phyloP scores from a whole-genome alignment of 2,329 filamentous ascomycete species.

The Fusarium transvaalense region DNA sequence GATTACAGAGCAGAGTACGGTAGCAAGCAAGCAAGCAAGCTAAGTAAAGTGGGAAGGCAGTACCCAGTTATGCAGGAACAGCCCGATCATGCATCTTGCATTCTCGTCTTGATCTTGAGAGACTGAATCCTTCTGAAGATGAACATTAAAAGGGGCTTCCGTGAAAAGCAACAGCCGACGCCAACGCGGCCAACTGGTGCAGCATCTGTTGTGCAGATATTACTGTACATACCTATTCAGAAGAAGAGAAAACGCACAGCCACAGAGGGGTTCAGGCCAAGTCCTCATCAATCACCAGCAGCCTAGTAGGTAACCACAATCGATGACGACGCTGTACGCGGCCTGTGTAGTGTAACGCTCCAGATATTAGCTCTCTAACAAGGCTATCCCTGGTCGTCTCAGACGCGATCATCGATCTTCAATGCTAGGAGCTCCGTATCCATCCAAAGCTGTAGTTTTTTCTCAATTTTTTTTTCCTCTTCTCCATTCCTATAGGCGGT shows the following conservation, averaged over 20 bases:
- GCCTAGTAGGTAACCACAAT: constrained; percentile 25
- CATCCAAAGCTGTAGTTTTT: constrained; percentile 6
- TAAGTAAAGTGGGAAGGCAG: constrained; percentile 10
- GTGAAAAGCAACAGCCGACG: not conserved
- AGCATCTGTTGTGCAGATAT: not conserved
- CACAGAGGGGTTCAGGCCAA: not conserved
- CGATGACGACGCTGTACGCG: constrained; percentile 41
- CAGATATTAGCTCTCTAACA: constrained; percentile 14
- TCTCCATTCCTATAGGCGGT: constrained; percentile 4
- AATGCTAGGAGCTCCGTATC: not conserved
- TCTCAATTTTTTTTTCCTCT: constrained; percentile 15
- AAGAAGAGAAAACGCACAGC: not conserved
- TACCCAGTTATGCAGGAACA: constrained; percentile 36
- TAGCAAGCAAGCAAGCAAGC: constrained; percentile 10
- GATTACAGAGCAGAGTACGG: constrained; percentile 15
- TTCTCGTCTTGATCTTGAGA: constrained; percentile 12
- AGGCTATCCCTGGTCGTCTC: constrained; percentile 26
- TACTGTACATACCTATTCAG: not conserved
- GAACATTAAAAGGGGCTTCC: not conserved
- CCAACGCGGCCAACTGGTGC: not conserved
- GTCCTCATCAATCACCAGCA: not conserved
- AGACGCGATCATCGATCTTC: constrained; percentile 35
- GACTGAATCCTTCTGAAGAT: not conserved
- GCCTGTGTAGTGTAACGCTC: constrained; percentile 25
- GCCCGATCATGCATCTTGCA: constrained; percentile 14